Conservation (phyloP, 306 rosid species). For the Rosa persica region DNA sequence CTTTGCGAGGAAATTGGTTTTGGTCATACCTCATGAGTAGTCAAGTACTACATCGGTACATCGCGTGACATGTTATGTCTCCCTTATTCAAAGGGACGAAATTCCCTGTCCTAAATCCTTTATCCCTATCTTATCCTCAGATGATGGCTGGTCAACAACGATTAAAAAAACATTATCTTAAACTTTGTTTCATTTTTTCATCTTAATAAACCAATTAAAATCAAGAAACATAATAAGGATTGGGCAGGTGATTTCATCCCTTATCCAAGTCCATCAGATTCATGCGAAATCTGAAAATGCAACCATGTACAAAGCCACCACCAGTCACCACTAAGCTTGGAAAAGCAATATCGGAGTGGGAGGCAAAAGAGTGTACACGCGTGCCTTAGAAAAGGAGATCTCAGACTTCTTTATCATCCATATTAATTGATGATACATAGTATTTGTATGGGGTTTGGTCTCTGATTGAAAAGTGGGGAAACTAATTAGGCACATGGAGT, state of each 20-base stretch:
- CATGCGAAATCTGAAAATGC: background rate
- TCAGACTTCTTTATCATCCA: background rate
- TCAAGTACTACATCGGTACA: background rate
- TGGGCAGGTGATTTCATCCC: no score
- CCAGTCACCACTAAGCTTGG: background rate
- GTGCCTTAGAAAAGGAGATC: background rate
- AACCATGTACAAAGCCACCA: background rate
- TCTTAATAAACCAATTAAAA: no score
- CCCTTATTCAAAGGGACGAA: background rate
- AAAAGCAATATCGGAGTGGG: conserved; percentile 4
- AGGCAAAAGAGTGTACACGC: conserved; percentile 1
- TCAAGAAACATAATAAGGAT: no score
- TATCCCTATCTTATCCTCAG: no score
- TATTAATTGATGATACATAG: background rate
- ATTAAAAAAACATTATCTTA: no score
- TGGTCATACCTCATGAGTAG: background rate
- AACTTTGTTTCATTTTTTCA: no score
- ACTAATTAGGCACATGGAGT: background rate
- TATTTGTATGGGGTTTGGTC: background rate
- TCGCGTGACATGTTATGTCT: background rate
- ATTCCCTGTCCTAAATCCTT: no score
- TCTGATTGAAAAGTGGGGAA: background rate
- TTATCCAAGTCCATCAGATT: background rate
- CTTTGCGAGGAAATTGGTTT: background rate
- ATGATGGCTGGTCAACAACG: no score